Evolutionary conservation across 768 basidiomycete genomes (phyloP), one percentile per base, ranked within the genome.

Genomic region (Panaeolus papilionaceus): DNA sequence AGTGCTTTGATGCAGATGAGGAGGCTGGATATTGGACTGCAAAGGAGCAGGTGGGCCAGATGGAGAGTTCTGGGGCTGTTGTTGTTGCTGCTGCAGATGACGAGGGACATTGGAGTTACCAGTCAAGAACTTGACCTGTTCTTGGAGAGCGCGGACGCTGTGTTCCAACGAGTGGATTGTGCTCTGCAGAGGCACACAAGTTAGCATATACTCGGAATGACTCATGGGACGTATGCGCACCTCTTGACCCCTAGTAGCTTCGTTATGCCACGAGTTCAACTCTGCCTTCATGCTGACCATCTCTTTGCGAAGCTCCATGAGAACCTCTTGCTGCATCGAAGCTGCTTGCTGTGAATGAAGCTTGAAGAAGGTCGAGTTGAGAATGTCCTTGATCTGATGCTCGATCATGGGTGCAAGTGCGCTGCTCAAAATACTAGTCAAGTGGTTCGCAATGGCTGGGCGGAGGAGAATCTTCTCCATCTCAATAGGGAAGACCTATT

Each of bases 81-180:
- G 80, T 65, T 82, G 83, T 62, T 80, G 76, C 67, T 83, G 83
- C 58, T 80, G 84, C 38, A 83, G 79, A 51, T 75, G 77, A 62
- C 49, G 72, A 49, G 77, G 77, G 68, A 76, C 71, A 61, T 65
- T 73, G 14, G 84, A 72, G 70, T 89, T 92, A 78, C 90, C 80
- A 71, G 83, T 88, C 68, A 93, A 78, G 80, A 89, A 92, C 75
- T 93, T 94, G 73, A 95, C 88, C 75, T 95, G 94, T 62, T 95
- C 94, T 38, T 91, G 85, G 65, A 95, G 81, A 26, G 86, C 72
- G 64, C 92, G 84, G 65, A 95, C 89, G 6, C 88, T 88, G 71
- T 89, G 90, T 77, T 95, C 94, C 66, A 95, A 84, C 47, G 95
- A 93, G 68, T 92, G 86, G 66, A 95, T 92, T 28, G 91, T 81